A percentile compares a stretch with the other conserved stretches of the same genome.
Evolutionary conservation across 306 rosid genomes (phyloP).

Genomic region (Pyrus bretschneideri): DNA sequence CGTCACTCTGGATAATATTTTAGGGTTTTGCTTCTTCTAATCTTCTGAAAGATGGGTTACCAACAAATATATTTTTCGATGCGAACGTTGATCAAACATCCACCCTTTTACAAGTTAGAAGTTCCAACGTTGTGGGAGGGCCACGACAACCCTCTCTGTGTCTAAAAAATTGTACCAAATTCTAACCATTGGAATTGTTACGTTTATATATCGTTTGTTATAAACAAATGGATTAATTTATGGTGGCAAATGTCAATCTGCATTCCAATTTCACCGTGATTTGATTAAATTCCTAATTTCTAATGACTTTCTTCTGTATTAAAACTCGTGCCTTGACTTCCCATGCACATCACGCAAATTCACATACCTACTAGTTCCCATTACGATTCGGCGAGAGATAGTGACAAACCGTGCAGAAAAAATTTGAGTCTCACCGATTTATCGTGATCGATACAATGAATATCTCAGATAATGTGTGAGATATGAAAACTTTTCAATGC

Average conservation of each 20-base stretch:
- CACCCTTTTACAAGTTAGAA: neutral
- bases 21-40: neutral
- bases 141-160: neutral
- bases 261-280: neutral
- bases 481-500: too few relatives aligned
- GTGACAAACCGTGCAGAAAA: too few relatives aligned
- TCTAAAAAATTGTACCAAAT: neutral
- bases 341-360: neutral
- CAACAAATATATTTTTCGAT: neutral
- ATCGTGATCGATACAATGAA: too few relatives aligned
- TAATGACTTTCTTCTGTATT: neutral
- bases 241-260: neutral
- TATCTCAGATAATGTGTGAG: too few relatives aligned
- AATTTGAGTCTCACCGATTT: too few relatives aligned
- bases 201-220: neutral
- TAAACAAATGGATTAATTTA: neutral
- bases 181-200: neutral
- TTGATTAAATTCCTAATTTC: neutral
- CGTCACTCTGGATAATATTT: neutral
- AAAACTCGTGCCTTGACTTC: neutral
- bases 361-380: neutral
- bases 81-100: neutral
- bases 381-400: too few relatives aligned
- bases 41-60: neutral
- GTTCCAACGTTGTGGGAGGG: neutral